phyloP scores from a whole-genome alignment of 2,329 filamentous ascomycete genomes.

The Pseudocercospora pini-densiflorae region DNA sequence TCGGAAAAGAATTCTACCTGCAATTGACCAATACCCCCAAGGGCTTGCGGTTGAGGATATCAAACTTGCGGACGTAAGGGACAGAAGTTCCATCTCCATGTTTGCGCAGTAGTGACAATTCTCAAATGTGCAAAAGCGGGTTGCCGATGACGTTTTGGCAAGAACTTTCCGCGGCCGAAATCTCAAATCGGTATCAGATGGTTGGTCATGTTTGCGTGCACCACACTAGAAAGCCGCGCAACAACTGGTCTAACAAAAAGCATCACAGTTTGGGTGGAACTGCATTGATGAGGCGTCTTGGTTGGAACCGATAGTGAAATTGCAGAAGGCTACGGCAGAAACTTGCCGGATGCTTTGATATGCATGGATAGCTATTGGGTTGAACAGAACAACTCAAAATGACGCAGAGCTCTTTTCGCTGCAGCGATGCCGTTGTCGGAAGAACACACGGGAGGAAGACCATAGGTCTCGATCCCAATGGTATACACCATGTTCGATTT shows the following conservation, averaged over 20 bases:
- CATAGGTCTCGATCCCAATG: not conserved
- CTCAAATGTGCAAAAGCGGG: not conserved
- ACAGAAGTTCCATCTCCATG: not conserved
- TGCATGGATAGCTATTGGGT: not conserved
- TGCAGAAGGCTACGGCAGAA: not conserved
- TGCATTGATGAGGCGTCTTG: not conserved
- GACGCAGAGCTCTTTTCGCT: not conserved
- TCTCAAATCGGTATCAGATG: constrained; percentile 2
- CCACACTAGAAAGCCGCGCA: too few relatives aligned
- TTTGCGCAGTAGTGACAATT: not conserved
- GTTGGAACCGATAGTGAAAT: not conserved
- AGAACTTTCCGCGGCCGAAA: constrained; percentile 6
- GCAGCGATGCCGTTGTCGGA: not conserved
- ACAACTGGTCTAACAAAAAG: too few relatives aligned
- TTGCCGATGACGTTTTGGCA: not conserved
- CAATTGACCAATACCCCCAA: too few relatives aligned
- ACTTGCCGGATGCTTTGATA: not conserved
- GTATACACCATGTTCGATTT: not conserved
- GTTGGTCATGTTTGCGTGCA: not conserved
- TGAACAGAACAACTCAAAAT: not conserved
- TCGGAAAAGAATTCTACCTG: not conserved
- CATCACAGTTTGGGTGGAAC: too few relatives aligned
- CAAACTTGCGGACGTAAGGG: not conserved
- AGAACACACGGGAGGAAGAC: not conserved
- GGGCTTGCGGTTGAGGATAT: not conserved